Percentiles rank a stretch among this genome's conserved stretches.
phyloP scores from a whole-genome alignment of 495 filamentous ascomycete genomes.

The Penicillium argentinense region DNA sequence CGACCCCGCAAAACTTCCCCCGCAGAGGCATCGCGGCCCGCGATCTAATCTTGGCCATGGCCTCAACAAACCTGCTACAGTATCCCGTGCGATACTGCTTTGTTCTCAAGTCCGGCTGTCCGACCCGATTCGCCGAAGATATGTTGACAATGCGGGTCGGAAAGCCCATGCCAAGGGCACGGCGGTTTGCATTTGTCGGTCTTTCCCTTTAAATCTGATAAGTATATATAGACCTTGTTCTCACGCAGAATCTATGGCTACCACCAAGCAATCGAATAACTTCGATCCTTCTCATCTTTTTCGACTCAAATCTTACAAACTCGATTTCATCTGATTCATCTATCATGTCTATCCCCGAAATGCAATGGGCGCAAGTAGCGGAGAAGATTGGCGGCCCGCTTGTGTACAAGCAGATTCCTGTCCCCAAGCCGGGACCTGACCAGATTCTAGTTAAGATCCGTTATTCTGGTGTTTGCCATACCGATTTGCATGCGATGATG shows the following conservation, averaged over 20 bases:
- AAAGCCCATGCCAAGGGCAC: too few relatives aligned
- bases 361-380: slow-evolving; percentile 86
- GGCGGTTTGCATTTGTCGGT: too few relatives aligned
- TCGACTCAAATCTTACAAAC: not conserved
- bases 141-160: too few relatives aligned
- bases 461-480: slow-evolving; percentile 93
- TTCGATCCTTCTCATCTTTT: not conserved
- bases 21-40: not conserved
- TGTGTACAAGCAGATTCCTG: slow-evolving; percentile 79
- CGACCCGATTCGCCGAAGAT: too few relatives aligned
- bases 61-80: too few relatives aligned
- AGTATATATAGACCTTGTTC: not conserved
- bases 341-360: slow-evolving; percentile 58
- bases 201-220: too few relatives aligned
- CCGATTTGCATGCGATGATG: slow-evolving; percentile 79
- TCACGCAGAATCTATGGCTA: not conserved
- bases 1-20: slow-evolving; percentile 11
- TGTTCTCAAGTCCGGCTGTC: too few relatives aligned
- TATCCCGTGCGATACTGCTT: too few relatives aligned
- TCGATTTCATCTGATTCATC: too few relatives aligned
- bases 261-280: not conserved
- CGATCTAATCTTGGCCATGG: too few relatives aligned
- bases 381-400: slow-evolving; percentile 73
- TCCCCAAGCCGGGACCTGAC: slow-evolving; percentile 75
- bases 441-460: slow-evolving; percentile 90